Evolutionary conservation across 2,329 filamentous ascomycete species (phyloP), one percentile per base, ranked within the genome.

Genomic region (Colletotrichum horii): DNA sequence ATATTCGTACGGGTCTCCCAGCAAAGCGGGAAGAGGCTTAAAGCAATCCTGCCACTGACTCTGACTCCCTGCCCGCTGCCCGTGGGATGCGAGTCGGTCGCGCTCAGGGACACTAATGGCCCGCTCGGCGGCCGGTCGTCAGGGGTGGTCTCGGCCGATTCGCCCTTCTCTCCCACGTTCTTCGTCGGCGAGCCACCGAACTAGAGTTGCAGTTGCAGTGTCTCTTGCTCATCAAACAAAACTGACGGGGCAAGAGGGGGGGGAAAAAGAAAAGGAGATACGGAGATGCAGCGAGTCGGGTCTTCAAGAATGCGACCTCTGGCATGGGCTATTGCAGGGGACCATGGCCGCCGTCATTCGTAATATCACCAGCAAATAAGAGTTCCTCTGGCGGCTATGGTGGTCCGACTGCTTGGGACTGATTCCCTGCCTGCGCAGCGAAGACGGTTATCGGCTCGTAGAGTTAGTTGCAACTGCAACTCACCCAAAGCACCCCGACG

Each of bases 71-170:
- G 34, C 64, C 56, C 24, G 32, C 22, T 30, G 22, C 36, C 24
- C 34, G 56, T 61, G 24, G 56, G 56, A 48, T 61, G 56, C 56
- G 62, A 65, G 62, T 65, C 62, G 62, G 62, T 14, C 22, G 72
- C 69, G 43, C 43, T 38, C 26, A 48, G 70, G 48, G 32, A 73
- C 32, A 16, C 48, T 65, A 32, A 30, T 55, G 61, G 38, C n/a
- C 55, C 16, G 38, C 38, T 28, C 34, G 22, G 32, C 15, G 68
- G 73, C 61, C 43, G 62, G 28, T 28, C 43, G 24, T 16, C 32
- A 68, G 34, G 70, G 64, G 34, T 69, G 43, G 16, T 73, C 56
- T 75, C 70, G 73, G 73, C 73, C 73, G 73, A 73, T 73, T 73
- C 64, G 22, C 38, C 9, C 24, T n/a, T 65, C 34, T 30, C 55